These are phyloP conservation scores for Vaccinium corymbosum DNA, from an alignment of 148 eudicot genomes.

Conservation along the genomic window DNA sequence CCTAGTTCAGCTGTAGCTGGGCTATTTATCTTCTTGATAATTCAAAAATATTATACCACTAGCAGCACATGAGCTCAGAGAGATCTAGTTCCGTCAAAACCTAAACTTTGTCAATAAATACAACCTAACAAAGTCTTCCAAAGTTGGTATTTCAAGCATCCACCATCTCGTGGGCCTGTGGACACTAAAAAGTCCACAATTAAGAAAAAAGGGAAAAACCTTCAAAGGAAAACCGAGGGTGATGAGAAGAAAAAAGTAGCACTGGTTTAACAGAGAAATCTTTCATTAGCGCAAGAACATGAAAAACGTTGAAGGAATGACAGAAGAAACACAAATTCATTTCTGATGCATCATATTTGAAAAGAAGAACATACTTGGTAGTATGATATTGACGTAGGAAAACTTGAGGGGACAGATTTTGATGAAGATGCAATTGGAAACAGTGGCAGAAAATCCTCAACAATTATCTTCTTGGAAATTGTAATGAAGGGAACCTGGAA, in stretches of 20 bases:
- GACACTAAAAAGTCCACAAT: neutral
- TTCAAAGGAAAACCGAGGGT: neutral
- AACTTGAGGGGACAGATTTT: constrained; percentile 24
- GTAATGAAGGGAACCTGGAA: constrained; percentile 73
- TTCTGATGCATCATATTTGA: constrained; percentile 1
- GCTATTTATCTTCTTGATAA: neutral
- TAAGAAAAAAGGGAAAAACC: neutral
- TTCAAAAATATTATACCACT: neutral
- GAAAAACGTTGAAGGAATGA: neutral
- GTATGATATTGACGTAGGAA: constrained; percentile 65
- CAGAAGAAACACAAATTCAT: constrained; percentile 4
- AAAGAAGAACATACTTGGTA: constrained; percentile 57
- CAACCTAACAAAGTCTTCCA: neutral
- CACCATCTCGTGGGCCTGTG: neutral
- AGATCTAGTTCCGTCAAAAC: constrained; percentile 5
- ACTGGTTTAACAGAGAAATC: neutral
- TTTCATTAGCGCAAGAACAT: neutral
- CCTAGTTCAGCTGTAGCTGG: neutral
- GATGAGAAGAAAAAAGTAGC: neutral
- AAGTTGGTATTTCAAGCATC: neutral
- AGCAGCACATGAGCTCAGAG: neutral
- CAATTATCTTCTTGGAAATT: constrained; percentile 65
- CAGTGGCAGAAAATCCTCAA: constrained; percentile 67
- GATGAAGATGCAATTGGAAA: constrained; percentile 58
- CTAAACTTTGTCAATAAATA: neutral